A percentile compares a stretch with the other conserved stretches of the same genome.
phyloP scores from a whole-genome alignment of 1,284 basidiomycete species.

The Agroathelia rolfsii region DNA sequence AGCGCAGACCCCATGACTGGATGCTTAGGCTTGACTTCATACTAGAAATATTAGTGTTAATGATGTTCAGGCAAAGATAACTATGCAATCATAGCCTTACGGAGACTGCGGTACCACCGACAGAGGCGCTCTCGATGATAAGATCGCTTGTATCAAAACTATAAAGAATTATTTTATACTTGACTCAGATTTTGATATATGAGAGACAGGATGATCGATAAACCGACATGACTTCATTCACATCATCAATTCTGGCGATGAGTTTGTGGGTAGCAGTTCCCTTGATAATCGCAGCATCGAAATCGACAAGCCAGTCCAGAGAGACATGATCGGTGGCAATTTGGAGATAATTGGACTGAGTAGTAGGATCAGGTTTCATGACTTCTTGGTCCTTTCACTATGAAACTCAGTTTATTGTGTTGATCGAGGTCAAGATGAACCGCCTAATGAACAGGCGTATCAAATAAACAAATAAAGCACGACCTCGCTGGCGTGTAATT shows the following conservation, averaged over 20 bases:
- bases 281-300: slow-evolving; percentile 52
- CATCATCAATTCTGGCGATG: slow-evolving; percentile 44
- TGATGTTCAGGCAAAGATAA: too few relatives aligned
- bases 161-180: too few relatives aligned
- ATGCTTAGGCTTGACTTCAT: slow-evolving; percentile 42
- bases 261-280: slow-evolving; percentile 70
- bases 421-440: too few relatives aligned
- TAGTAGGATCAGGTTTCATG: slow-evolving; percentile 57
- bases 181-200: too few relatives aligned
- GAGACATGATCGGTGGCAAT: slow-evolving; percentile 60
- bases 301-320: slow-evolving; percentile 83
- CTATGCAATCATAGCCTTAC: too few relatives aligned
- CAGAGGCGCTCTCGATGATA: slow-evolving; percentile 47
- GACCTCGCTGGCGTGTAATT: too few relatives aligned
- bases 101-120: slow-evolving; percentile 39
- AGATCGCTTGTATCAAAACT: slow-evolving; percentile 79
- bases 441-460: too few relatives aligned
- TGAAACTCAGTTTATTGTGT: too few relatives aligned
- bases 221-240: slow-evolving; percentile 54
- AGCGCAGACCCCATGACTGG: slow-evolving; percentile 67
- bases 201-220: slow-evolving; percentile 11
- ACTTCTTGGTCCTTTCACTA: too few relatives aligned
- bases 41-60: too few relatives aligned
- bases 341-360: slow-evolving; percentile 72
- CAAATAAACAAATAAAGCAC: too few relatives aligned